Conservation (phyloP, 2,329 filamentous ascomycete genomes). For the Laburnicola sp. region DNA sequence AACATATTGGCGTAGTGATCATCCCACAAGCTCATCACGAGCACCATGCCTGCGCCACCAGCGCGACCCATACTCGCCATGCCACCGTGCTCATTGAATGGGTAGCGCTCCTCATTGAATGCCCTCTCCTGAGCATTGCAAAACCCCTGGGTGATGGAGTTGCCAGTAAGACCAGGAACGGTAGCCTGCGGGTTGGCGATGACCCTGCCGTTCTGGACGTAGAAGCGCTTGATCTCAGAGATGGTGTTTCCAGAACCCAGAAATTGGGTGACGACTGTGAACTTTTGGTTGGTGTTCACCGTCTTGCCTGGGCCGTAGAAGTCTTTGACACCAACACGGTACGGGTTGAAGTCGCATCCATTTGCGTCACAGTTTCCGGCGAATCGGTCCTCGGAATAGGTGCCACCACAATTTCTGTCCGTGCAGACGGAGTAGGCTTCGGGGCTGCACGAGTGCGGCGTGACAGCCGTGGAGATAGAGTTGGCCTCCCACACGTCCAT, state of each 20-base stretch:
- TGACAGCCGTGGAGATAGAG: constrained; percentile 61
- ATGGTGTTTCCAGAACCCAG: constrained; percentile 40
- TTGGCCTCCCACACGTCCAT: constrained; percentile 60
- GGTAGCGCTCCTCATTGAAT: constrained; percentile 58
- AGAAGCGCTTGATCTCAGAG: constrained; percentile 52
- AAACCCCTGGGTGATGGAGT: constrained; percentile 58
- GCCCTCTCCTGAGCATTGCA: constrained; percentile 58
- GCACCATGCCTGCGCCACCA: constrained; percentile 56
- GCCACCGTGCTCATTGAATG: constrained; percentile 56
- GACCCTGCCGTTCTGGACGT: constrained; percentile 51
- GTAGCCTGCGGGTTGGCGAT: constrained; percentile 49
- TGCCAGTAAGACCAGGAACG: constrained; percentile 53
- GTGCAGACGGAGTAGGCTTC: constrained; percentile 40
- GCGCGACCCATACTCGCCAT: constrained; percentile 24
- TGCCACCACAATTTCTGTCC: constrained; percentile 45
- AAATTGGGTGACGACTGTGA: constrained; percentile 55
- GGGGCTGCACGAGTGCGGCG: constrained; percentile 62
- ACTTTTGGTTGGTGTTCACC: constrained; percentile 39
- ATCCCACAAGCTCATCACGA: constrained; percentile 63
- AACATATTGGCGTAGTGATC: constrained; percentile 68
- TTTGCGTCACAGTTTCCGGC: constrained; percentile 64
- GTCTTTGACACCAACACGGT: constrained; percentile 61
- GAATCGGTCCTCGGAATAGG: constrained; percentile 58
- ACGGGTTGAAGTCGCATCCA: constrained; percentile 55
- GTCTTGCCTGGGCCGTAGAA: constrained; percentile 61